A percentile compares a stretch with the other conserved stretches of the same genome.
Evolutionary conservation across 225 moss, liverwort and hornwort genomes (phyloP).

Genomic region (Anthoceros angustus): DNA sequence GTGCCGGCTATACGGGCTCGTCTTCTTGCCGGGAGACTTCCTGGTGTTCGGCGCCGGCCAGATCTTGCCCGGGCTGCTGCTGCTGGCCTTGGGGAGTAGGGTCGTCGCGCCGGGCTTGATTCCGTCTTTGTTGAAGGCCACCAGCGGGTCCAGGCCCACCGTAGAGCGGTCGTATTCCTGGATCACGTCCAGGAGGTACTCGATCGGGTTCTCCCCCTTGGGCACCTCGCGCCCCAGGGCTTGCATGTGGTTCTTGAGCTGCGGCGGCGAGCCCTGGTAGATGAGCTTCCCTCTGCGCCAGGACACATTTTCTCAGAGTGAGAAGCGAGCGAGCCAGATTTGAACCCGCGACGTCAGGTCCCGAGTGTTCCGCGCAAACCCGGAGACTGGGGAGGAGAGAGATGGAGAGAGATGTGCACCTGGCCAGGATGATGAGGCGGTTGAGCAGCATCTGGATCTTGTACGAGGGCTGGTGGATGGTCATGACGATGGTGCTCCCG

Average conservation of each 20-base stretch:
- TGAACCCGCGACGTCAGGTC: too few relatives aligned
- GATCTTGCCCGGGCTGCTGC: neutral
- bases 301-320: too few relatives aligned
- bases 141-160: slow-evolving; percentile 12
- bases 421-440: slow-evolving; percentile 18
- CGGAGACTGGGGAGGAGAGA: too few relatives aligned
- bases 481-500: slow-evolving; percentile 14
- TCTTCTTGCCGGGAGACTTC: neutral
- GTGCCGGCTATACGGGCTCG: too few relatives aligned
- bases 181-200: slow-evolving; percentile 16
- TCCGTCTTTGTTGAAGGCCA: slow-evolving; percentile 15
- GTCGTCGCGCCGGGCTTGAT: neutral
- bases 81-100: neutral
- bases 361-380: too few relatives aligned
- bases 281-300: slow-evolving; percentile 14
- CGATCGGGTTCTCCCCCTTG: slow-evolving; percentile 10
- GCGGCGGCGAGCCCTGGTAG: slow-evolving; percentile 11
- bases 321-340: too few relatives aligned
- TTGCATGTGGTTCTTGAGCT: slow-evolving; percentile 8
- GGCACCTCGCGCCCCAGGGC: slow-evolving; percentile 13
- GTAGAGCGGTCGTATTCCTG: slow-evolving; percentile 12
- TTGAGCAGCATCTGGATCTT: slow-evolving; percentile 11
- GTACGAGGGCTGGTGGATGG: slow-evolving; percentile 22
- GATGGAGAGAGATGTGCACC: slow-evolving; percentile 1
- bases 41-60: neutral